Percentiles rank a stretch among this genome's conserved stretches.
Conservation (phyloP, 805 yeast genomes). For the Kockiozyma suomiensis region DNA sequence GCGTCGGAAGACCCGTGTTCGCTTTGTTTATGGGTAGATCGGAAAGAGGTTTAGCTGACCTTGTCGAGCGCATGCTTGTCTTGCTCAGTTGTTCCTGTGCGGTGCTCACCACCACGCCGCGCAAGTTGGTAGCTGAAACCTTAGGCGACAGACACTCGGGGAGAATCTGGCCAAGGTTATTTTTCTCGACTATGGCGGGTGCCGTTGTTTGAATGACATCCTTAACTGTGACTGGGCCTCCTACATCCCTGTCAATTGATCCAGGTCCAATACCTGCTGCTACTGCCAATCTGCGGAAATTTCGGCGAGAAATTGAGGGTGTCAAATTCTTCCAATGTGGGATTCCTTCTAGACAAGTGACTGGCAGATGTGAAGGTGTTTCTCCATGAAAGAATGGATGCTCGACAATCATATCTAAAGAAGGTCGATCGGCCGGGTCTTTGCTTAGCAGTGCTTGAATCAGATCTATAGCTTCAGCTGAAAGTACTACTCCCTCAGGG, state of each 20-base stretch:
- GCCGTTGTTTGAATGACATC: slow-evolving; percentile 11
- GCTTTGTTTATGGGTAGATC: slow-evolving; percentile 27
- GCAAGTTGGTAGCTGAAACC: slow-evolving; percentile 17
- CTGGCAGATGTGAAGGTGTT: slow-evolving; percentile 73
- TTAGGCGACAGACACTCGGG: slow-evolving; percentile 31
- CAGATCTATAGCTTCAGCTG: slow-evolving; percentile 71
- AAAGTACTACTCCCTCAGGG: slow-evolving; percentile 66
- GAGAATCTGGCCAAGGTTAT: slow-evolving; percentile 15
- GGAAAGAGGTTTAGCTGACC: slow-evolving; percentile 19
- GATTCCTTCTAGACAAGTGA: slow-evolving; percentile 60
- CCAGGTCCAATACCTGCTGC: slow-evolving; percentile 35
- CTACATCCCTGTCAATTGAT: slow-evolving; percentile 20
- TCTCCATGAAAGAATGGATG: slow-evolving; percentile 87
- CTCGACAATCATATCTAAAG: slow-evolving; percentile 72
- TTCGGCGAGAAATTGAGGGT: slow-evolving; percentile 23
- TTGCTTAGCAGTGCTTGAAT: slow-evolving; percentile 73
- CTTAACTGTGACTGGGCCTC: slow-evolving; percentile 24
- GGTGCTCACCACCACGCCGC: slow-evolving; percentile 19
- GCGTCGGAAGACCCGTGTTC: not conserved
- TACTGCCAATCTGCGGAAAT: slow-evolving; percentile 21
- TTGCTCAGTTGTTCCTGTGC: slow-evolving; percentile 17
- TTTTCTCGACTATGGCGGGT: not conserved
- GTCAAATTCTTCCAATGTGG: slow-evolving; percentile 55
- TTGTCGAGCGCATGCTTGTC: slow-evolving; percentile 16
- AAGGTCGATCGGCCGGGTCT: slow-evolving; percentile 77